phyloP scores from a whole-genome alignment of 2,329 filamentous ascomycete species.

The Fusarium vanettenii region DNA sequence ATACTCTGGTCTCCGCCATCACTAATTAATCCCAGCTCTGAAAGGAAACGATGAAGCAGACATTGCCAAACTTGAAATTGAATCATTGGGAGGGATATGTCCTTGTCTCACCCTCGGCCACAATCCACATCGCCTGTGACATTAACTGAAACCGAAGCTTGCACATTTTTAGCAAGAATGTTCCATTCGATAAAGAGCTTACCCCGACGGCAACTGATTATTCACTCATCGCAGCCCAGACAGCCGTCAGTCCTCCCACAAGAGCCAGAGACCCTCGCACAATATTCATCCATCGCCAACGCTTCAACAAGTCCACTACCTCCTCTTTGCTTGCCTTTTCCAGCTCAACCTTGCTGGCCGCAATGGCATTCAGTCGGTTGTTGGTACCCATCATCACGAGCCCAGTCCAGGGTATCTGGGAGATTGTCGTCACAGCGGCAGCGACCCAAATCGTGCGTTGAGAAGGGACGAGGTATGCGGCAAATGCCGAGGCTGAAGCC shows the following conservation, averaged over 20 bases:
- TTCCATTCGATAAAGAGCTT: neutral
- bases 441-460: slow-evolving; percentile 21
- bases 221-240: slow-evolving; percentile 23
- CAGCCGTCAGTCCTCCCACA: slow-evolving; percentile 22
- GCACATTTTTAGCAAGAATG: too few relatives aligned
- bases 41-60: neutral
- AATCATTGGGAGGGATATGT: neutral
- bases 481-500: slow-evolving; percentile 20
- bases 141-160: too few relatives aligned
- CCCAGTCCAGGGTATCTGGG: slow-evolving; percentile 29
- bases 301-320: slow-evolving; percentile 21
- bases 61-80: neutral
- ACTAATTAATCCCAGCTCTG: too few relatives aligned
- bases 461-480: slow-evolving; percentile 29
- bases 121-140: too few relatives aligned
- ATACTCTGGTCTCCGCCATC: too few relatives aligned
- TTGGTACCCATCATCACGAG: slow-evolving; percentile 35
- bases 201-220: neutral
- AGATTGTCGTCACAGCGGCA: slow-evolving; percentile 19
- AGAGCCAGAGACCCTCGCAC: slow-evolving; percentile 28
- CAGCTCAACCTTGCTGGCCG: slow-evolving; percentile 12
- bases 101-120: neutral
- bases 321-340: slow-evolving; percentile 25
- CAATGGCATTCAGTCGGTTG: slow-evolving; percentile 22
- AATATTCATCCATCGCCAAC: slow-evolving; percentile 37